Evolutionary conservation across 2,329 filamentous ascomycete species (phyloP), one percentile per base, ranked within the genome.

Genomic region (Diaporthe ampelina): DNA sequence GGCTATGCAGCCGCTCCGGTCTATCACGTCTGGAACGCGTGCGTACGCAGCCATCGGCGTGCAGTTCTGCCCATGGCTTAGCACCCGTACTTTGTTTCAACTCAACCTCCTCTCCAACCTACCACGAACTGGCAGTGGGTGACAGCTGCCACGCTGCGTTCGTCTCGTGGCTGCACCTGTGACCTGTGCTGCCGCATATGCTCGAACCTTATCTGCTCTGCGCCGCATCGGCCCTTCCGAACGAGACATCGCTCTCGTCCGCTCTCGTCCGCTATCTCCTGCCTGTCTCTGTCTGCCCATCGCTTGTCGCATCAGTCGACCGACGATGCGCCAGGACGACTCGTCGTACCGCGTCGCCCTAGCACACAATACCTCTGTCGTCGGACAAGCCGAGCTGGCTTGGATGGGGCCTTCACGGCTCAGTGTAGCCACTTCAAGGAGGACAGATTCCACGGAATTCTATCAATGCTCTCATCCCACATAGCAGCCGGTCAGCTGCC

Each of bases 91-190:
- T 6, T 37, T 13, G 54, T 70, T 70, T 70, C 68, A 70, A 48
- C 68, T 50, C 68, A 50, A 35, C 40, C 45, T 56, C 26, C 19
- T 37, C 54, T 9, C 5, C 17, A 54, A 21, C 45, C 63, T 68
- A 32, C 21, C 29, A 54, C 48, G 21, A 35, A 48, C 48, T 68
- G 45, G 45, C 45, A 37, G n/a, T 68, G 63, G 48, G 63, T 54
- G 63, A 68, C 48, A 68, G 63, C 63, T 68, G 63, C 63, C 48
- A 68, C 63, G 63, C 63, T 54, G 63, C 32, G 63, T 68, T 68
- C 63, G 63, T 68, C 63, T 68, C 63, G 63, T 68, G 48, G 6
- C 1, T 48, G 24, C 26, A 68, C 63, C 45, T 54, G 63, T 68
- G 63, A 54, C 63, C 45, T 40, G 48, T 68, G 63, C 63, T 68